Evolutionary conservation across 2,329 filamentous ascomycete species (phyloP), one percentile per base, ranked within the genome.

Genomic region (Cladosporium velox): DNA sequence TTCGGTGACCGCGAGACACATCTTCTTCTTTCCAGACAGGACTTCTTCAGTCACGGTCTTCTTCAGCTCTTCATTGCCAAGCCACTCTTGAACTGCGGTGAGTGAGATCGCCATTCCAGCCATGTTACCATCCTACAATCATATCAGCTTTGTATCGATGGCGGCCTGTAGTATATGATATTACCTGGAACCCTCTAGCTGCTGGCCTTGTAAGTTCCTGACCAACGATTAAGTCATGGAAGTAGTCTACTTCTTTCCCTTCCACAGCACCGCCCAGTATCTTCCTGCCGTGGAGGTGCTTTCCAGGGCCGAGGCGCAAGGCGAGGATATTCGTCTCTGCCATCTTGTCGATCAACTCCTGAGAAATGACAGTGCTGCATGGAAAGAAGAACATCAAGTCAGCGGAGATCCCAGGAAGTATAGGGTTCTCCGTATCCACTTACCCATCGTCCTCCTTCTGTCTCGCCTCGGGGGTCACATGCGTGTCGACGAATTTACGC

Each of bases 1-100:
- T 79, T 96, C 92, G 1, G 92, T 95, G 74, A 96, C 92, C 63
- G 92, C 92, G 3, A 96, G 83, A 75, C 90, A 94, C 76, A 95
- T 92, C 84, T 93, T 93, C 86, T 95, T 95, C 84, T 88, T 87
- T 67, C 92, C 92, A 55, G 85, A 87, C 70, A 96, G 85, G 55
- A 92, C 89, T 72, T 95, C 91, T 41, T 88, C 83, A 38, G 88
- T 86, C 57, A 96, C 84, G 63, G 83, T 84, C 71, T 88, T 84
- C 79, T 88, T 89, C 72, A 91, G 85, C 51, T 81, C 81, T 65
- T 87, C 82, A 73, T 94, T 85, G 61, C 85, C 87, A 77, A 91
- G 86, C 83, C 89, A 96, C 81, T 94, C 90, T 75, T 92, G 85
- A 28, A 96, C 87, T 12, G 91, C 91, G 0, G 92, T 91, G 69